Evolutionary conservation across 2,329 filamentous ascomycete genomes (phyloP), one percentile per base, ranked within the genome.

Genomic region (Aspergillus unguis): DNA sequence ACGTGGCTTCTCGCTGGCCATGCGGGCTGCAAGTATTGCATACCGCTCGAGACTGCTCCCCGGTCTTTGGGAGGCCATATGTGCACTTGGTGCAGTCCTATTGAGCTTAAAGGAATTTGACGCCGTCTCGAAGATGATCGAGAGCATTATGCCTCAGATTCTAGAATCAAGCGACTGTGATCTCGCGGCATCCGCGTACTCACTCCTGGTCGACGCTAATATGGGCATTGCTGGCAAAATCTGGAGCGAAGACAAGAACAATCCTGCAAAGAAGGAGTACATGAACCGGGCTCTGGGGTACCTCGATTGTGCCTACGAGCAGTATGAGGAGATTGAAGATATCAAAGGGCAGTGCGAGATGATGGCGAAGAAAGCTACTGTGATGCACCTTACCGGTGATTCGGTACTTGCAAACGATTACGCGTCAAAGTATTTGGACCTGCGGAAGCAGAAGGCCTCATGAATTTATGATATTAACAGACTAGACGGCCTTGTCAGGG

Each of bases 351-450:
- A 89, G 71, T 86, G 88, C 64, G 87, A 91, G 70, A 85, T 88
- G 77, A 81, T 92, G 74, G 86, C 87, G 23, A 94, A 94, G 77
- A 92, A 90, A 71, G 86, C 88, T 3, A 85, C 85, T 46, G 80
- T 95, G 46, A 87, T 89, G 77, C 84, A 85, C 68, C 74, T 86
- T 43, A 78, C 82, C 6, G 88, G 86, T 0, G 86, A 91, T 60
- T 69, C 77, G 58, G 77, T 76, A 17, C 62, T 85, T 56, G 84
- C 85, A 1, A 86, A 86, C 60, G 83, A 87, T 56, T 86, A 80
- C 60, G 85, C 85, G 1, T 82, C 83, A 2, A 81, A 80, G 58
- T 89, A 87, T 66, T 67, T 86, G 38, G 80, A 81, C 58, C 62
- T 88, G 45, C 77, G 77, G 61, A 78, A 73, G 58, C 71, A 75